Base-by-base conservation (phyloP, 2,329 filamentous ascomycete genomes). In the Fusarium sp. region DNA sequence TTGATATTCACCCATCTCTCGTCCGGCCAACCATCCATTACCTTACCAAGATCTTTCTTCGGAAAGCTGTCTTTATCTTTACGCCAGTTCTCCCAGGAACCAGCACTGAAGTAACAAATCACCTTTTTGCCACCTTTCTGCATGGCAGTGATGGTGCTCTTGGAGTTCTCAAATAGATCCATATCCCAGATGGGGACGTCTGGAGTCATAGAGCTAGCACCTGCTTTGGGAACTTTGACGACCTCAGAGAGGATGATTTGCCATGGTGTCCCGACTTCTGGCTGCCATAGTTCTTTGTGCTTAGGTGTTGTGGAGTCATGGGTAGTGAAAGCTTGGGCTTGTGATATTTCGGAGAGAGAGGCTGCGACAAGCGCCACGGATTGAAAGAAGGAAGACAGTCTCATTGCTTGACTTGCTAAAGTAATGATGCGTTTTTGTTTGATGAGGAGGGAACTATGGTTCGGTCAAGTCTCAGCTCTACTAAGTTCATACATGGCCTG, bases 71-170 rank as follows among this genome's bases (percentile, higher is more conserved):
- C 74, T 15, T 84, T 82, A 74, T 93, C 92, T 1, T 84, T 79
- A 3, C 91, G 85, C 82, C 86, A 88, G 39, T 88, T 78, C 79
- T 94, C 92, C 72, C 86, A 92, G 1, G 88, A 90, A 0, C 92
- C 92, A 0, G 90, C 91, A 44, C 89, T 91, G 81, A 94, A 94
- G 80, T 94, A 94, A 82, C 92, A 94, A 58, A 94, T 90, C 45
- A 93, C 87, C 60, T 87, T 89, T 73, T 88, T 88, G 7, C 85
- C 86, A 4, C 82, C 79, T 46, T 87, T 88, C 61, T 86, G 83
- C 79, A 91, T 88, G 10, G 90, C 81, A 62, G 90, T 85, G 90
- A 75, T 67, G 0, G 78, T 80, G 10, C 54, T 58, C 4, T 65
- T 61, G 17, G 70, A 39, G 60, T 81, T 89, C 75, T 91, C 89